These are phyloP conservation scores for Secale cereale DNA, from an alignment of 176 grass and related monocot species.

Conservation along the genomic window DNA sequence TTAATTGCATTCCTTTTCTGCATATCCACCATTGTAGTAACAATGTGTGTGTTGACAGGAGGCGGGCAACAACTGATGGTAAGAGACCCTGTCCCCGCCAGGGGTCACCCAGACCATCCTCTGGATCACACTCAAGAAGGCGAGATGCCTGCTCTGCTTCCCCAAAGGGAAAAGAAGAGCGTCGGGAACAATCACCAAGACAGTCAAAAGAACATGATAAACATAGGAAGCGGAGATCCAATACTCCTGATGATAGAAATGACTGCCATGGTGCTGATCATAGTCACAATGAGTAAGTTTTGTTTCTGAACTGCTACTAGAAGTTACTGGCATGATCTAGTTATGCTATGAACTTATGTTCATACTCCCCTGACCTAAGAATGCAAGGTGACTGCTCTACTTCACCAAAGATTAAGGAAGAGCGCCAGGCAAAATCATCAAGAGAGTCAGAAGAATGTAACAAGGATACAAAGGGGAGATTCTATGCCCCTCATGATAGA, in stretches of 20 bases:
- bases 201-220: slow-evolving; percentile 31
- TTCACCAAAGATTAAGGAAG: slow-evolving; percentile 54
- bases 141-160: slow-evolving; percentile 50
- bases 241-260: slow-evolving; percentile 39
- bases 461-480: slow-evolving; percentile 27
- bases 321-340: neutral
- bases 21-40: neutral
- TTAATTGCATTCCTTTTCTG: neutral
- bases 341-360: slow-evolving; percentile 21
- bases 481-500: slow-evolving; percentile 37
- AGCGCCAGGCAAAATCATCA: slow-evolving; percentile 33
- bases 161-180: slow-evolving; percentile 47
- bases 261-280: slow-evolving; percentile 26
- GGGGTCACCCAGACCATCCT: neutral
- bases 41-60: neutral
- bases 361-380: slow-evolving; percentile 69
- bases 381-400: slow-evolving; percentile 48
- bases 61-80: neutral
- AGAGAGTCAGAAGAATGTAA: slow-evolving; percentile 31
- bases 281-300: slow-evolving; percentile 31
- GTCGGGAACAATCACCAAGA: slow-evolving; percentile 34
- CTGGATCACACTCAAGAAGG: slow-evolving; percentile 9
- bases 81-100: neutral
- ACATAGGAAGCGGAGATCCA: slow-evolving; percentile 24
- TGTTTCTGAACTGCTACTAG: neutral